phyloP scores from a whole-genome alignment of 495 filamentous ascomycete genomes.

The Penicillium antarcticum region DNA sequence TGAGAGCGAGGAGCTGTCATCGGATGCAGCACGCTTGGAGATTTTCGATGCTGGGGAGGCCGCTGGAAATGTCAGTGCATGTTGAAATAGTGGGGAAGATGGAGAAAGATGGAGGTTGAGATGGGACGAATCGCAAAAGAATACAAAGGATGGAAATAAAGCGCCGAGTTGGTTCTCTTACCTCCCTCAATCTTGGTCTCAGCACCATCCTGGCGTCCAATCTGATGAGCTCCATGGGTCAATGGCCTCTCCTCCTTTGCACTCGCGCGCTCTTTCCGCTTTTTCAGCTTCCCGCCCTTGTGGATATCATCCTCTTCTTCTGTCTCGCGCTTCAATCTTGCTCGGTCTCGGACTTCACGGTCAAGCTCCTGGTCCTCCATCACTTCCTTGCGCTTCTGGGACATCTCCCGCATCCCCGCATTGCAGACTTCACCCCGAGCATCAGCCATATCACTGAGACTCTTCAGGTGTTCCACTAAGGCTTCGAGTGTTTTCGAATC shows the following conservation, averaged over 20 bases:
- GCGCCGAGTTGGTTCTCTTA: constrained; percentile 39
- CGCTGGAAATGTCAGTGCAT: constrained; percentile 22
- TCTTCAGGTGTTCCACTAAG: constrained; percentile 63
- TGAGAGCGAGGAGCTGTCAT: constrained; percentile 57
- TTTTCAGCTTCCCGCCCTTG: constrained; percentile 49
- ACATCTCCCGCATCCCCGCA: constrained; percentile 68
- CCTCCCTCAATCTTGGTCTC: constrained; percentile 55
- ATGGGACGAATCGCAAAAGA: constrained; percentile 10
- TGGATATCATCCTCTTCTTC: constrained; percentile 54
- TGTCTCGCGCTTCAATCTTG: constrained; percentile 49
- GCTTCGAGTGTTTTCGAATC: constrained; percentile 70
- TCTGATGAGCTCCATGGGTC: constrained; percentile 58
- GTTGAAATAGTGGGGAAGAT: constrained; percentile 8
- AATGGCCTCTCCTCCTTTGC: constrained; percentile 55
- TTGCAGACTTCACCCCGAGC: constrained; percentile 61
- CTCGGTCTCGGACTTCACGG: constrained; percentile 39
- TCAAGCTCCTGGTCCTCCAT: constrained; percentile 49
- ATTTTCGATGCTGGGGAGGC: constrained; percentile 46
- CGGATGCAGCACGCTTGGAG: constrained; percentile 52
- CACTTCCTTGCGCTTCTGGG: constrained; percentile 58
- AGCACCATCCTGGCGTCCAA: constrained; percentile 65
- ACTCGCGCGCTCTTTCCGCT: constrained; percentile 48
- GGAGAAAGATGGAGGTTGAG: constrained; percentile 10
- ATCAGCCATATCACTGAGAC: constrained; percentile 63
- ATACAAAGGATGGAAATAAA: constrained; percentile 11